Conservation (phyloP, 495 filamentous ascomycete genomes). For the Xylaria castorea region DNA sequence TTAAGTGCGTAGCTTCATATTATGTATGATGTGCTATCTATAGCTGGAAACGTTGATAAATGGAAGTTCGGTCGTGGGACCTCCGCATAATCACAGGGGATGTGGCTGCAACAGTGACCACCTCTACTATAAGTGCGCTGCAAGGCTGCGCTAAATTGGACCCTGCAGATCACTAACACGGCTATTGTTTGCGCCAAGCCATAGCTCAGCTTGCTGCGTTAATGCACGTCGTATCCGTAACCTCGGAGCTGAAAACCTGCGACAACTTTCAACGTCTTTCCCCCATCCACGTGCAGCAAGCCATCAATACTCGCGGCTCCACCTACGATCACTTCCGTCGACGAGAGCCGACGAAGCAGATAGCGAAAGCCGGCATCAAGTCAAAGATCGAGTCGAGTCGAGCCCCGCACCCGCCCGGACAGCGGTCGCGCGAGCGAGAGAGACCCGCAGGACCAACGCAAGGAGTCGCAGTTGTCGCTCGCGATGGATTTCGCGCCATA, state of each 20-base stretch:
- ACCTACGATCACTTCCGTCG: neutral
- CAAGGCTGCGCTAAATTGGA: slow-evolving; percentile 20
- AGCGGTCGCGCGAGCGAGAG: neutral
- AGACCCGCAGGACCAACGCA: neutral
- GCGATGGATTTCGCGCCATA: slow-evolving; percentile 95
- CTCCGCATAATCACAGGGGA: neutral
- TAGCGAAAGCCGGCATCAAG: neutral
- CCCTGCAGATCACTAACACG: slow-evolving; percentile 21
- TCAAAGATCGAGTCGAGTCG: neutral
- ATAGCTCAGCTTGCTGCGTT: neutral
- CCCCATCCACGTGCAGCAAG: neutral
- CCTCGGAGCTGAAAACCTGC: neutral
- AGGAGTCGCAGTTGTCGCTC: neutral
- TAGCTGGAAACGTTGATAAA: neutral
- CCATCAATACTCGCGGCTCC: neutral
- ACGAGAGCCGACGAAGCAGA: neutral
- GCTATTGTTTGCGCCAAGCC: slow-evolving; percentile 8
- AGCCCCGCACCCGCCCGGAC: neutral
- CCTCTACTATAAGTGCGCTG: neutral
- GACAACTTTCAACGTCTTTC: neutral
- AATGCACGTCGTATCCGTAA: neutral
- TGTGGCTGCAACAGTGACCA: neutral
- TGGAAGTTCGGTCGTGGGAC: neutral
- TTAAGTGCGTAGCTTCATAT: neutral
- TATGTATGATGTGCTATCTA: neutral